Percentiles rank a stretch among this genome's conserved stretches.
Conservation (phyloP, 139 green algal species). For the Trebouxia sp. region DNA sequence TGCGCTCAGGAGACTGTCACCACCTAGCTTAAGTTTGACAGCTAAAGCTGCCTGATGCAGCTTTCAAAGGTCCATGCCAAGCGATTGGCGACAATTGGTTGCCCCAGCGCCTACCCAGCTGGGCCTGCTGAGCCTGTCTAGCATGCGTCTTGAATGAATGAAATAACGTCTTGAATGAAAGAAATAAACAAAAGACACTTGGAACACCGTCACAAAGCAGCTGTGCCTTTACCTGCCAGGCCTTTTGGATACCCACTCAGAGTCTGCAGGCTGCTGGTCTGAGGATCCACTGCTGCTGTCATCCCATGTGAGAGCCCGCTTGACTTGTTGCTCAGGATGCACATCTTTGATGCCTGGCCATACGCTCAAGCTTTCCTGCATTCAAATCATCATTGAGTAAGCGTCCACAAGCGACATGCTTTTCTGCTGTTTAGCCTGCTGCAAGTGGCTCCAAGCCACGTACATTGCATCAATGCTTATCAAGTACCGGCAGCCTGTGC, state of each 20-base stretch:
- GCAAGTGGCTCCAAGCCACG: not conserved
- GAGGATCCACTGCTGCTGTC: not conserved
- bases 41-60: not conserved
- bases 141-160: too few relatives aligned
- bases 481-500: too few relatives aligned
- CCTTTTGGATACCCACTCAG: slow-evolving; percentile 30
- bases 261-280: not conserved
- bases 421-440: not conserved
- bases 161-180: too few relatives aligned
- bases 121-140: too few relatives aligned
- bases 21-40: too few relatives aligned
- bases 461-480: not conserved
- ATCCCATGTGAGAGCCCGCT: slow-evolving; percentile 23
- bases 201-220: too few relatives aligned
- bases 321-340: slow-evolving; percentile 56
- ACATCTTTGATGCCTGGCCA: slow-evolving; percentile 66
- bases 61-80: too few relatives aligned
- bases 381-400: not conserved
- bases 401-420: too few relatives aligned
- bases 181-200: too few relatives aligned
- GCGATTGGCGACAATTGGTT: too few relatives aligned
- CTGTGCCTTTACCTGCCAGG: slow-evolving; percentile 8
- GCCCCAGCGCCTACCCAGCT: too few relatives aligned
- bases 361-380: slow-evolving; percentile 33
- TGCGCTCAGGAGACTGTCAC: too few relatives aligned